phyloP scores from a whole-genome alignment of 2,329 filamentous ascomycete species.

The Fusarium sp. region DNA sequence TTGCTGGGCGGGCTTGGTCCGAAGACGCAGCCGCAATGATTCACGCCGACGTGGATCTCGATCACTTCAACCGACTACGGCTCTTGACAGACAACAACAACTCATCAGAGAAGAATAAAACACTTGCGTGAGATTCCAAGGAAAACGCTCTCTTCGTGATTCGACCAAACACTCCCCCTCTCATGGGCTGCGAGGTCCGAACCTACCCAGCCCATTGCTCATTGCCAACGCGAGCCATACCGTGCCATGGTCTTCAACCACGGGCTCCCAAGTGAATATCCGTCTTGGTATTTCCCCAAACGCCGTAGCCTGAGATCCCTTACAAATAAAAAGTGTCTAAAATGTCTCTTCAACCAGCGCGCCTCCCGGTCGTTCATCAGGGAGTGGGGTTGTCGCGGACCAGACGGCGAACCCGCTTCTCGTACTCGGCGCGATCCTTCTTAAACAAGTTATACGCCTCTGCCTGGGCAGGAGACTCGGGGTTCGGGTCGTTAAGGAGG shows the following conservation, averaged over 20 bases:
- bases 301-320: slow-evolving; percentile 46
- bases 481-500: slow-evolving; percentile 94
- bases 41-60: slow-evolving; percentile 23
- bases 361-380: slow-evolving; percentile 49
- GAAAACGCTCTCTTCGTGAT: slow-evolving; percentile 7
- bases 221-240: slow-evolving; percentile 23
- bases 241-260: slow-evolving; percentile 26
- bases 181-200: slow-evolving; percentile 4
- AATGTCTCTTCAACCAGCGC: slow-evolving; percentile 18
- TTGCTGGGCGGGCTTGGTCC: slow-evolving; percentile 10
- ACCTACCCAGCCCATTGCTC: slow-evolving; percentile 3
- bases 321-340: slow-evolving; percentile 33
- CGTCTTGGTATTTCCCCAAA: slow-evolving; percentile 49
- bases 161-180: neutral
- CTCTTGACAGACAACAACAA: slow-evolving; percentile 2
- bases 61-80: slow-evolving; percentile 9
- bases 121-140: slow-evolving; percentile 6
- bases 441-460: slow-evolving; percentile 98
- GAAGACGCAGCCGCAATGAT: slow-evolving; percentile 35
- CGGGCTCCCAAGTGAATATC: slow-evolving; percentile 37
- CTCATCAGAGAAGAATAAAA: slow-evolving; percentile 4
- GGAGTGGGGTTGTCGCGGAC: slow-evolving; percentile 91
- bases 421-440: slow-evolving; percentile 88
- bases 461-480: slow-evolving; percentile 94
- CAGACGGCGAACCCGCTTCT: slow-evolving; percentile 86